Conservation (phyloP, 140 eudicot genomes). For the Stevia rebaudiana region DNA sequence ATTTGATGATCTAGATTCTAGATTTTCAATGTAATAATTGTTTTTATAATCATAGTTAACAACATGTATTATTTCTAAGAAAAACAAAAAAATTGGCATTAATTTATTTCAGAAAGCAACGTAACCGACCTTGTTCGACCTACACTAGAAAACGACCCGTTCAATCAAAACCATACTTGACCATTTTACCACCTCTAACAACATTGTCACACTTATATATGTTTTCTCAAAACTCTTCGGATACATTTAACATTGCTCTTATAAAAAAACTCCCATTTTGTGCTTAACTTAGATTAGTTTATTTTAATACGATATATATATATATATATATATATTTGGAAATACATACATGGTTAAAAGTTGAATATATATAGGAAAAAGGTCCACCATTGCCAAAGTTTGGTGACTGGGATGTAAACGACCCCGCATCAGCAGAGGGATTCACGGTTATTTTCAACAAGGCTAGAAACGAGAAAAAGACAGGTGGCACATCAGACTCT, state of each 20-base stretch:
- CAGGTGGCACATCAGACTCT: slow-evolving; percentile 57
- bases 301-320: neutral
- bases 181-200: neutral
- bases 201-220: neutral
- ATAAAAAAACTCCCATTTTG: neutral
- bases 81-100: neutral
- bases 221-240: neutral
- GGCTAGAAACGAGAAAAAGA: slow-evolving; percentile 61
- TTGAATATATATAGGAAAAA: slow-evolving; percentile 35
- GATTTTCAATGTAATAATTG: neutral
- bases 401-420: slow-evolving; percentile 74
- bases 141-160: neutral
- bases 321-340: slow-evolving; percentile 10
- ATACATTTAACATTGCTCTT: neutral
- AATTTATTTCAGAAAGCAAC: neutral
- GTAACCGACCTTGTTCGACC: neutral
- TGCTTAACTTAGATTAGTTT: neutral
- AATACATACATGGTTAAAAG: neutral
- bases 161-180: neutral
- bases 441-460: slow-evolving; percentile 62
- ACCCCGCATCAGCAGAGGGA: slow-evolving; percentile 51
- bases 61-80: neutral
- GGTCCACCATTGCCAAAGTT: slow-evolving; percentile 64
- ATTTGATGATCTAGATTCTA: neutral
- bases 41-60: neutral